Evolutionary conservation across 306 rosid genomes (phyloP), one percentile per base, ranked within the genome.

Genomic region (Cucurbita pepo): DNA sequence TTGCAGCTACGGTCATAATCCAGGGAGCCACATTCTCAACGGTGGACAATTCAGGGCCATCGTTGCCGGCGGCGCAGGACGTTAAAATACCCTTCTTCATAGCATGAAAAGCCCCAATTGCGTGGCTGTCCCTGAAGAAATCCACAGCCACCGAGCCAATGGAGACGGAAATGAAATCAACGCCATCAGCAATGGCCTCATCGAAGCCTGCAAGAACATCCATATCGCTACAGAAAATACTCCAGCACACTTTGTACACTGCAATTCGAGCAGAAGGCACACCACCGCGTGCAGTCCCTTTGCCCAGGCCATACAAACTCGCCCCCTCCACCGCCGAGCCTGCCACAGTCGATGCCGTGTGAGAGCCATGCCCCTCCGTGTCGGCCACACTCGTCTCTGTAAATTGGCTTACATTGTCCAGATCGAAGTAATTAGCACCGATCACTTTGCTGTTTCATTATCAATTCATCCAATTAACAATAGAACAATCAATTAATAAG

Each of bases 111-210:
- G 77, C 70, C 41, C 77, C 77, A 13, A 75, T 75, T 4, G 77
- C 77, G 5, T 59, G 67, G 12, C 71, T 7, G 14, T 75, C 71
- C 8, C 13, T 51, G 41, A 59, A 75, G 19, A 44, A 60, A 30
- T 60, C 58, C 50, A 79, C 47, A 0, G 88, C 10, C 0, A 76
- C 76, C 0, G 91, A 88, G 0, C 95, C 95, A 0, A 90, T 77
- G 8, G 97, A 92, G 53, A 85, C 57, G 0, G 97, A 87, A 19
- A 93, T 72, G 54, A 93, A 6, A 75, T 88, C 90, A 50, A 90
- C 97, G 13, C 98, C 96, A 10, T 92, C 98, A 0, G 90, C 88
- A 30, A 92, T 88, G 73, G 98, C 98, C 36, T 92, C 86, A 13
- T 90, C 96, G 55, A 93, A 90, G 3, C 44, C 96, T 0, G 96